A percentile compares a stretch with the other conserved stretches of the same genome.
These are phyloP conservation scores for Streptanthus diversifolius DNA, from an alignment of 345 rosid genomes.

Conservation along the genomic window DNA sequence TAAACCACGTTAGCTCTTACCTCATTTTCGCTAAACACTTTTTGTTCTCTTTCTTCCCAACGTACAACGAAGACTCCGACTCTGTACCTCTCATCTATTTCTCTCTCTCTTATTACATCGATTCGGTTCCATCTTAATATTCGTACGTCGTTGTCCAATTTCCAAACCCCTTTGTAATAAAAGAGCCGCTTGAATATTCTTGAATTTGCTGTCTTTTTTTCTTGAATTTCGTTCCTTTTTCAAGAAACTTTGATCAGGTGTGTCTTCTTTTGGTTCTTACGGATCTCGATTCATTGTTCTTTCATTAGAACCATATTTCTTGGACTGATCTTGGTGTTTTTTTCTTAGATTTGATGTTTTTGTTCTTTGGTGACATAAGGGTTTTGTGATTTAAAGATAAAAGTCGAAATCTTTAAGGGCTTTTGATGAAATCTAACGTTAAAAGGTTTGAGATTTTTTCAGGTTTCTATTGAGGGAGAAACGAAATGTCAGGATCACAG, in stretches of 20 bases:
- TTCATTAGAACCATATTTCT: not conserved
- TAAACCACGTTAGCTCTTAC: constrained; percentile 37
- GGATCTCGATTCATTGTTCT: constrained; percentile 6
- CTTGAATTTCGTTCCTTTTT: constrained; percentile 16
- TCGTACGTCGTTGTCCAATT: not conserved
- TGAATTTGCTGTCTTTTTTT: not conserved
- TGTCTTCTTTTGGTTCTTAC: not conserved
- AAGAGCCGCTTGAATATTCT: not conserved
- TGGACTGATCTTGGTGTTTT: not conserved
- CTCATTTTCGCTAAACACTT: constrained; percentile 34
- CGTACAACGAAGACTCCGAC: constrained; percentile 18
- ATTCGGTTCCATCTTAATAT: not conserved
- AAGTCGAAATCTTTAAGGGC: constrained; percentile 1
- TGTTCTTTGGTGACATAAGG: constrained; percentile 3
- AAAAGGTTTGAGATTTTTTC: not conserved
- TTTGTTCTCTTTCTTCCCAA: not conserved
- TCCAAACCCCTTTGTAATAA: not conserved
- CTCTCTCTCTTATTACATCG: not conserved
- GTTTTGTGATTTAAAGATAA: constrained; percentile 19
- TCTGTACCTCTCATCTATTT: constrained; percentile 30
- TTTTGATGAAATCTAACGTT: not conserved
- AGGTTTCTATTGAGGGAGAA: constrained; percentile 30
- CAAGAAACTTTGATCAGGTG: constrained; percentile 23
- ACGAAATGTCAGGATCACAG: constrained; percentile 75
- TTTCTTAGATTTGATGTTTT: not conserved